Base-by-base conservation (phyloP, 1,284 basidiomycete genomes). In the Cryptococcus sp. region DNA sequence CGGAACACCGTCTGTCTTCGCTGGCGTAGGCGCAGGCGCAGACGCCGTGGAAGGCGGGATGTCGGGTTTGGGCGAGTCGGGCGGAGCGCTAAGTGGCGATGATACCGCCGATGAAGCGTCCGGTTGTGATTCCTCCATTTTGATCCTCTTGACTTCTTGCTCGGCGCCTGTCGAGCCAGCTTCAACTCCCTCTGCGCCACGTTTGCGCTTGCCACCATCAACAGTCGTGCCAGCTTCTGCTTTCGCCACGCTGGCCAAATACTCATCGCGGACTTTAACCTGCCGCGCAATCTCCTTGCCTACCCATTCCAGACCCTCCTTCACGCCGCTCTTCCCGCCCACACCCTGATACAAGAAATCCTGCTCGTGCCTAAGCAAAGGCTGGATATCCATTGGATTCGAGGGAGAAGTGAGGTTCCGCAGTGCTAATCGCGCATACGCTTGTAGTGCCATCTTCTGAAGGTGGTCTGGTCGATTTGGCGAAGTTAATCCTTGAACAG, bases 261-360 rank as follows among this genome's bases (percentile, higher is more conserved):
- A 31, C 27, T 40, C 47, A 5, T 42, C 48, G 17, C 48, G 15
- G 16, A 56, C 47, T 11, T 35, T 49, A 41, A 48, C 45, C 40
- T 68, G 31, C 17, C 62, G 53, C 17, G 31, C 40, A 41, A 77
- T 59, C 58, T 75, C 69, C 22, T 57, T 38, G 3, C 61, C 65
- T n/a, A 68, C 65, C 68, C 68, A 74, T 13, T 61, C 51, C 16
- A 76, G 53, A 4, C 69, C 71, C 15, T 61, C 60, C 5, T 59
- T 60, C 3, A 74, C 64, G 4, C 71, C 69, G n/a, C 52, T 59
- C 56, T 68, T 69, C 6, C 64, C 68, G 11, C 72, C 71, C 3
- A 71, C 59, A 13, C 74, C 73, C 13, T 56, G 54, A 57, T 71
- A 67, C 41, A 64, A 39, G 51, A 77, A 77, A 55, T 77, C 75